Percentiles rank a stretch among this genome's conserved stretches.
Evolutionary conservation across 371 early-diverging fungal species (phyloP).

Genomic region (Rhizopus arrhizus): DNA sequence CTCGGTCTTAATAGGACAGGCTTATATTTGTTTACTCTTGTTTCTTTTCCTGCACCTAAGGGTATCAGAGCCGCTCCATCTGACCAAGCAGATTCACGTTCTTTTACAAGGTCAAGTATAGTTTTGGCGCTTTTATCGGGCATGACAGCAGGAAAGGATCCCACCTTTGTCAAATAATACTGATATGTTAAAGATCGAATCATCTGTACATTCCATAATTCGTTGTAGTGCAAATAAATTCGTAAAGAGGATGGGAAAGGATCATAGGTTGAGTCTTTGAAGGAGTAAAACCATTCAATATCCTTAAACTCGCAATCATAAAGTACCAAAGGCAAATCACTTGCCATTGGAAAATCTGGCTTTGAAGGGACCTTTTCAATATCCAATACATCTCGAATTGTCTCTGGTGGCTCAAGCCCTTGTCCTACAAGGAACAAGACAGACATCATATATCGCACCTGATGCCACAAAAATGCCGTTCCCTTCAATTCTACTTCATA

Average conservation of each 20-base stretch:
- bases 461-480: slow-evolving; percentile 95
- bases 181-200: slow-evolving; percentile 51
- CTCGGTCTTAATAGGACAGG: slow-evolving; percentile 35
- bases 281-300: slow-evolving; percentile 55
- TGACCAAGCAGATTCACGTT: background rate
- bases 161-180: slow-evolving; percentile 25
- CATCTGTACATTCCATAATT: slow-evolving; percentile 56
- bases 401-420: slow-evolving; percentile 46
- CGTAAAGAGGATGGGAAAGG: slow-evolving; percentile 39
- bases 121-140: slow-evolving; percentile 19
- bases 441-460: slow-evolving; percentile 95
- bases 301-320: slow-evolving; percentile 85
- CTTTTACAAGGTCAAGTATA: slow-evolving; percentile 16
- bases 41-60: slow-evolving; percentile 42
- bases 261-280: slow-evolving; percentile 11
- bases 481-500: slow-evolving; percentile 76
- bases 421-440: slow-evolving; percentile 84
- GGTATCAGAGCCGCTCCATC: slow-evolving; percentile 26
- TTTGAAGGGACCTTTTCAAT: slow-evolving; percentile 34
- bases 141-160: slow-evolving; percentile 22
- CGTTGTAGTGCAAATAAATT: slow-evolving; percentile 50
- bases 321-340: slow-evolving; percentile 84
- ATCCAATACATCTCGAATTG: slow-evolving; percentile 41
- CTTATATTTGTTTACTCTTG: slow-evolving; percentile 31
- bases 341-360: slow-evolving; percentile 67